Base-by-base conservation (phyloP, 768 basidiomycete genomes). In the Boletus pseudo-olivaceus region DNA sequence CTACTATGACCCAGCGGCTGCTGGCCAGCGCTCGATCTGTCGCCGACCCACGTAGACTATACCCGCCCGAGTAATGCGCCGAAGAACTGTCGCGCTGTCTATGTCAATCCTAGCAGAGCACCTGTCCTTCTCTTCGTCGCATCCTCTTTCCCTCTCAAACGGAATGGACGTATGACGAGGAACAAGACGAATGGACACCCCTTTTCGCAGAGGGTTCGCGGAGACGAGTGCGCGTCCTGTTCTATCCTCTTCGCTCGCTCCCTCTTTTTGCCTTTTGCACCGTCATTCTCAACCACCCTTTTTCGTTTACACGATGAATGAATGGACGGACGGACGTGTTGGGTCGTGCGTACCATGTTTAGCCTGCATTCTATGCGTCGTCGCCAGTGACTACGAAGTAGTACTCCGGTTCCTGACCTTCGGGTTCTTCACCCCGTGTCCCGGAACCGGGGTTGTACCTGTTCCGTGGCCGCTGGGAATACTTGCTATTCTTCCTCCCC, bases 101-200 rank as follows among this genome's bases (percentile, higher is more conserved):
- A n/a, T n/a, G n/a, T n/a, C n/a, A 61, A 44, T 78, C 82, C 52
- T 86, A 82, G 83, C 62, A 67, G 38, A 72, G 75, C 29, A 81
- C 76, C 20, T 85, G 84, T 62, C 79, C 80, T 0, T 72, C 78
- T 6, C 70, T 85, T 46, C 72, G 76, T 37, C 74, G 75, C 27
- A 74, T 85, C 61, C 67, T 80, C 45, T 85, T 85, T 62, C 83
- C 82, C 7, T 80, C 79, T 12, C 74, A 76, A 56, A 78, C 73
- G 9, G 26, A 17, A 27, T 14, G 35, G n/a, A 41, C n/a, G n/a
- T 49, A 26, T 19, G 7, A 19, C 12, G 3, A 37, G n/a, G 37
- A 40, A 29, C 35, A 14, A 29, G 26, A 14, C 32, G 14, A 7
- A 32, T 47, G 45, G 45, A n/a, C n/a, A 27, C 9, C 42, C 27